Base-by-base conservation (phyloP, 148 eudicot species). In the Amaranthus hypochondriacus region DNA sequence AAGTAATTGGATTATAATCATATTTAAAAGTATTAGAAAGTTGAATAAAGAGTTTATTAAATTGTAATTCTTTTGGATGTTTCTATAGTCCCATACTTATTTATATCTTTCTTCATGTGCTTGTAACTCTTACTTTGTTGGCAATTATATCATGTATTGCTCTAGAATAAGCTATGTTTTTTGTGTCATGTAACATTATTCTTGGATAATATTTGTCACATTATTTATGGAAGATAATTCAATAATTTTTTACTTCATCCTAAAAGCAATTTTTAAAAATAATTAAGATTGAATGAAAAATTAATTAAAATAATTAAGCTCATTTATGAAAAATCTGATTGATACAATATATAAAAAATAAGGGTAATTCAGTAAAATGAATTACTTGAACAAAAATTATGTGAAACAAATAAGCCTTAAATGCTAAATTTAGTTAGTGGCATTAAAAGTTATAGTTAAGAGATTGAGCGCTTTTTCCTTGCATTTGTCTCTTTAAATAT, bases 21-120 rank as follows among this genome's bases (percentile, higher is more conserved):
- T 67, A 53, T 61, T 49, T 13, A 39, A 56, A 47, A 62, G 28
- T 15, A 57, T 11, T 63, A 74, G 28, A 70, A 74, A 21, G 49
- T 43, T 75, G 46, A 75, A 76, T 73, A 13, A 68, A 70, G 66
- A 79, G 48, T 53, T 68, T 67, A 50, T 18, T 13, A 62, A 4
- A 62, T 63, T 62, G 48, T 53, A 74, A 28, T 66, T 56, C 15
- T 69, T 67, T 79, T 75, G 82, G 75, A 79, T 70, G 82, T 70
- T 75, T 70, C 39, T 79, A 47, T 72, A 56, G 15, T 13, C 72
- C 78, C 75, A 75, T 70, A 60, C 72, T 70, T 56, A 48, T 61
- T 63, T 63, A 48, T 62, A 52, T 60, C 15, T 62, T 62, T 56
- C 68, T 68, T 54, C 63, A 62, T 79, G 69, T 69, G 66, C 77